Percentiles rank a stretch among this genome's conserved stretches.
These are phyloP conservation scores for Trichophyton schoenleinii DNA, from an alignment of 2,329 filamentous ascomycete species.

Conservation along the genomic window DNA sequence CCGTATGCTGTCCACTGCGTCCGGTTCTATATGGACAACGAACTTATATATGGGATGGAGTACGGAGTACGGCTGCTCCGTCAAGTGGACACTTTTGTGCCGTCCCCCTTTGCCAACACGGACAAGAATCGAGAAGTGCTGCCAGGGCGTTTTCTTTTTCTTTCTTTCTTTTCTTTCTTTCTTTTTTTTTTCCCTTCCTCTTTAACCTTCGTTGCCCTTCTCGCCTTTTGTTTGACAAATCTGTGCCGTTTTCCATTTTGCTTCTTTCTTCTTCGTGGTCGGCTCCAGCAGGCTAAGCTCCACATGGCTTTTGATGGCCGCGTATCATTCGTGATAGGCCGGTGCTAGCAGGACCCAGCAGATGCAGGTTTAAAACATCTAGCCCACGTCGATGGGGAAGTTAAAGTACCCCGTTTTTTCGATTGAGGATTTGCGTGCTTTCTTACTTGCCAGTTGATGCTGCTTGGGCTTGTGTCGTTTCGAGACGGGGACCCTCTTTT, in stretches of 20 bases:
- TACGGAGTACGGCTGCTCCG: background rate
- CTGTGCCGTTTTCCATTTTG: background rate
- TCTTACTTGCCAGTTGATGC: background rate
- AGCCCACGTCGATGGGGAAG: constrained; percentile 4
- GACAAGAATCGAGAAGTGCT: constrained; percentile 1
- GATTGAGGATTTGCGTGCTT: background rate
- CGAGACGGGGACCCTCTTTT: background rate
- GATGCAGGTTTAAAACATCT: constrained; percentile 5
- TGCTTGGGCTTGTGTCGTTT: background rate
- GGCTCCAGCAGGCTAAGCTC: background rate
- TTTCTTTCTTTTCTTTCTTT: background rate
- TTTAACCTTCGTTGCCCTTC: too few species aligned
- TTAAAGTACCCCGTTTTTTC: background rate
- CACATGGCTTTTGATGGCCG: constrained; percentile 1
- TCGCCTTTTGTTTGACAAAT: too few species aligned
- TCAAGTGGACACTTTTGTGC: background rate
- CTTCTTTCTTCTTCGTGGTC: background rate
- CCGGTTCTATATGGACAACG: background rate
- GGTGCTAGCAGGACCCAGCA: constrained; percentile 1
- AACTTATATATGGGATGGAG: background rate
- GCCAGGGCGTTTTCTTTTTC: background rate
- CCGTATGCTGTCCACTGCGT: background rate
- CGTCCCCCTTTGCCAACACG: background rate
- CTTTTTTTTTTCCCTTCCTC: background rate
- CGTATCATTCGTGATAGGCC: constrained; percentile 2